Conservation (phyloP, 2,329 filamentous ascomycete genomes). For the Pestalotiopsis sp. region DNA sequence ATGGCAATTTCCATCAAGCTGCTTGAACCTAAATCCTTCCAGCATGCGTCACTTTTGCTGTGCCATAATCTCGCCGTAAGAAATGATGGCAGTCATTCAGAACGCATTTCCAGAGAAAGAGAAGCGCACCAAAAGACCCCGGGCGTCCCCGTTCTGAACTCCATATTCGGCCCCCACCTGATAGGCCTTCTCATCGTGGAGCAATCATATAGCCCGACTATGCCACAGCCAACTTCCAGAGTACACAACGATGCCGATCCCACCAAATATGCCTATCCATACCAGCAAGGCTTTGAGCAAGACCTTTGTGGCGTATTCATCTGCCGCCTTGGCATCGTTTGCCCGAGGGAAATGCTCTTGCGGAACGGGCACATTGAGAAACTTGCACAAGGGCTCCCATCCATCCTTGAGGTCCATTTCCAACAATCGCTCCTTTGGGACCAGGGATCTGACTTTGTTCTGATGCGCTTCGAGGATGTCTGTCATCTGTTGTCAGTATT, state of each 20-base stretch:
- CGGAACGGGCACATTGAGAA: conserved; percentile 24
- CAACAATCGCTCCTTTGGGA: conserved; percentile 22
- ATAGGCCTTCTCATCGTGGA: not conserved
- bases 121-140: too few species aligned
- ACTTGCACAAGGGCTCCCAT: conserved; percentile 26
- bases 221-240: not conserved
- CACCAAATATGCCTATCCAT: conserved; percentile 4
- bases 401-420: conserved; percentile 28
- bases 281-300: not conserved
- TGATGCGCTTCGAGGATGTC: conserved; percentile 11
- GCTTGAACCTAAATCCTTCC: too few species aligned
- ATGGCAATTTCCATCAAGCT: too few species aligned
- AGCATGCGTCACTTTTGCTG: too few species aligned
- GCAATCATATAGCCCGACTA: not conserved
- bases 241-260: not conserved
- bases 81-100: too few species aligned
- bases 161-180: not conserved
- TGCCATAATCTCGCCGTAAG: too few species aligned
- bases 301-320: conserved; percentile 7
- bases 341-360: conserved; percentile 25
- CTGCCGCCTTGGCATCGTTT: conserved; percentile 27
- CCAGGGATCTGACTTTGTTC: conserved; percentile 18
- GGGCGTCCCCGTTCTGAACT: too few species aligned
- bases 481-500: not conserved
- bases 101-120: too few species aligned